A percentile compares a stretch with the other conserved stretches of the same genome.
These are phyloP conservation scores for Ophiostoma triangulosporum DNA, from an alignment of 2,329 filamentous ascomycete species.

Conservation along the genomic window DNA sequence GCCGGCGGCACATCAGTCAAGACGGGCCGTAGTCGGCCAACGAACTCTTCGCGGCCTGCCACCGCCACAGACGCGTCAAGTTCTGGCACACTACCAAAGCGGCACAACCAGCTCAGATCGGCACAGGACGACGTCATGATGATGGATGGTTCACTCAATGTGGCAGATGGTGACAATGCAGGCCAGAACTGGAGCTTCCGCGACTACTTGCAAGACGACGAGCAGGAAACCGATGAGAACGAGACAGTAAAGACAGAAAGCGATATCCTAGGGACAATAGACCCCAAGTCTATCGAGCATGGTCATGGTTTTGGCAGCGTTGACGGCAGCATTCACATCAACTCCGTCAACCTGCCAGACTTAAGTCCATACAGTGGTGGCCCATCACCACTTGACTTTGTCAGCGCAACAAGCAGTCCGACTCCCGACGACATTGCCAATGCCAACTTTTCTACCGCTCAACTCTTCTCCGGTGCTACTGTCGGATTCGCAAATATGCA, in stretches of 20 bases:
- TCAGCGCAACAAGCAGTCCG: slow-evolving; percentile 45
- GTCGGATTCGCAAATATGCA: not conserved
- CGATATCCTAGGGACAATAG: slow-evolving; percentile 18
- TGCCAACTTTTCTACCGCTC: slow-evolving; percentile 3
- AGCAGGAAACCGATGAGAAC: slow-evolving; percentile 22
- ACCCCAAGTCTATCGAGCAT: slow-evolving; percentile 21
- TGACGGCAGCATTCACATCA: not conserved
- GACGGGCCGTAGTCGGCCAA: slow-evolving; percentile 17
- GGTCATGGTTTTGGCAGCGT: not conserved
- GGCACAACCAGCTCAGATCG: not conserved
- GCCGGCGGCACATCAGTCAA: slow-evolving; percentile 7
- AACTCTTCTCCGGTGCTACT: slow-evolving; percentile 13
- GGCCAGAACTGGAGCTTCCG: slow-evolving; percentile 27
- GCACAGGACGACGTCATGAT: slow-evolving; percentile 27
- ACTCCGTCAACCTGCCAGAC: not conserved
- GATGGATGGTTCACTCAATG: slow-evolving; percentile 19
- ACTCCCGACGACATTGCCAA: slow-evolving; percentile 19
- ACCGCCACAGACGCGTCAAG: not conserved
- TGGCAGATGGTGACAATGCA: slow-evolving; percentile 20
- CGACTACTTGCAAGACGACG: slow-evolving; percentile 27
- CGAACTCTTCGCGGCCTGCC: slow-evolving; percentile 11
- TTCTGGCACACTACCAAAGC: not conserved
- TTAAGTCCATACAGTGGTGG: slow-evolving; percentile 12
- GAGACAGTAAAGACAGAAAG: slow-evolving; percentile 8
- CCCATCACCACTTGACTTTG: slow-evolving; percentile 30